Evolutionary conservation across 2,329 filamentous ascomycete genomes (phyloP), one percentile per base, ranked within the genome.

Genomic region (Monilinia laxa): DNA sequence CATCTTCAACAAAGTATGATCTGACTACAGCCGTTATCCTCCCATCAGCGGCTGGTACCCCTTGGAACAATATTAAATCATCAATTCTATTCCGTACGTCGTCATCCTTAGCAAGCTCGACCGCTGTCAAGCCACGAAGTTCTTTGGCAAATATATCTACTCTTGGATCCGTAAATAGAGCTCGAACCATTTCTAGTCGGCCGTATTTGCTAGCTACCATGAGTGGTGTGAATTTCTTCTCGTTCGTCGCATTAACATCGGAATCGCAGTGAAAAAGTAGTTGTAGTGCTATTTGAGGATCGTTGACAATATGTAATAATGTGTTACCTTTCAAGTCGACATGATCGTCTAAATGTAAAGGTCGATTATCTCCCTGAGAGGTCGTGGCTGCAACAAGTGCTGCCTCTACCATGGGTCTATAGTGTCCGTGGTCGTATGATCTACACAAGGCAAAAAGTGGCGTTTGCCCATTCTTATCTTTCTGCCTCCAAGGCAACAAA

Each of bases 181-280:
- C 88, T 67, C 93, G 85, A 23, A 99, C 94, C 82, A 97, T 92
- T 73, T 98, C 95, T 64, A 96, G 90, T 69, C 95, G 87, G 45
- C 95, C 95, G 75, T 98, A 99, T 77, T 99, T 99, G 84, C 94
- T 98, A 10, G 94, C 94, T 69, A 99, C 90, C 95, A 99, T 99
- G 66, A 99, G 82, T 1, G 95, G 89, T 0, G 96, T 99, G 75
- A 99, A 98, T 58, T 87, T 90, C 79, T 92, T 97, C 73, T 98
- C 93, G 75, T 99, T 99, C 11, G 89, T 90, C 11, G 94, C 93
- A 78, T 99, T 99, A 65, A 94, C 91, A 75, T 99, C 93, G n/a
- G 93, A 90, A 72, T 99, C 95, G 78, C 93, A 96, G 68, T 89
- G 85, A 66, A 90, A 85, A 47, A 99, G 81, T 52, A 98, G 90